Conservation (phyloP, 768 basidiomycete species). For the Mycena polygramma region DNA sequence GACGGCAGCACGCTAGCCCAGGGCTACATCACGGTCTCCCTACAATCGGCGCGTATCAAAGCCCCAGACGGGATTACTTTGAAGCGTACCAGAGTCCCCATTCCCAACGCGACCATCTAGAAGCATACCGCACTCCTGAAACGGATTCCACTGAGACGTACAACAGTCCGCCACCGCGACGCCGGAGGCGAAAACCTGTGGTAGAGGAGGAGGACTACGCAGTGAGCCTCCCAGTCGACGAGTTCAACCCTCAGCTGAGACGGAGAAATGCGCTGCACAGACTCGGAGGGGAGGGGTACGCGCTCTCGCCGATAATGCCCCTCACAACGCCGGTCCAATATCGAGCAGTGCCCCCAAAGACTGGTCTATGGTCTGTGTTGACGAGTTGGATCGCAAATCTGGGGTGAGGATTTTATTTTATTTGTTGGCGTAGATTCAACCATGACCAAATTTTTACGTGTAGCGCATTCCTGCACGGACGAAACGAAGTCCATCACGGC, state of each 20-base stretch:
- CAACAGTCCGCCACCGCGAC: constrained; percentile 10
- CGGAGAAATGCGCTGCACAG: constrained; percentile 34
- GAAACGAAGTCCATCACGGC: constrained; percentile 3
- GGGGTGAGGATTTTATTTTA: constrained; percentile 13
- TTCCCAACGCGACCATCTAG: not conserved
- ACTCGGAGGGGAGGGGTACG: constrained; percentile 17
- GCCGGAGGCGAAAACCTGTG: constrained; percentile 4
- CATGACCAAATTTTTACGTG: not conserved
- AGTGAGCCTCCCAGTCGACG: constrained; percentile 35
- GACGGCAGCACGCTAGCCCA: too few relatives aligned
- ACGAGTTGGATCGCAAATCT: constrained; percentile 32
- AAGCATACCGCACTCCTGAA: constrained; percentile 2
- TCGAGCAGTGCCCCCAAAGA: constrained; percentile 12
- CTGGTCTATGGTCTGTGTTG: constrained; percentile 34
- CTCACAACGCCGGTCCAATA: constrained; percentile 11
- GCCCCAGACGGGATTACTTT: not conserved
- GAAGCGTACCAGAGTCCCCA: constrained; percentile 17
- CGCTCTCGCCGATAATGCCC: constrained; percentile 9
- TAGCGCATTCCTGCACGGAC: not conserved
- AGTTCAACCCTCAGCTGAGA: constrained; percentile 23
- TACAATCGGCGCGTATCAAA: not conserved
- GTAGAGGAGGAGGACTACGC: constrained; percentile 15
- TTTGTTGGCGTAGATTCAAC: not conserved
- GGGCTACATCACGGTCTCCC: not conserved
- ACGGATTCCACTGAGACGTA: not conserved